Evolutionary conservation across 768 basidiomycete species (phyloP).

Genomic region (Lactarius psammicola): DNA sequence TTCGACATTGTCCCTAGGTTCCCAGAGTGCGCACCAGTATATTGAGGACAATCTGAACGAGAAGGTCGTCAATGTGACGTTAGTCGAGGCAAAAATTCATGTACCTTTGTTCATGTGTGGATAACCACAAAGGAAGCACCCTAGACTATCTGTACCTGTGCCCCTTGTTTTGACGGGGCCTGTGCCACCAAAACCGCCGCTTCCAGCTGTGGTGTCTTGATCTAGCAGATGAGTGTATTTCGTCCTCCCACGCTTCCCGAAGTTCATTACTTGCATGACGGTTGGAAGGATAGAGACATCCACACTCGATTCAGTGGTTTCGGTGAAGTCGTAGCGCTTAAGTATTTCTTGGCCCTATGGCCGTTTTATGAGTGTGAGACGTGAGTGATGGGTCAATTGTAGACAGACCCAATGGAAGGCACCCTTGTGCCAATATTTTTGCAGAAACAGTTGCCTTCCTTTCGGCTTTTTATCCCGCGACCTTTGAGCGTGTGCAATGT

Average conservation of each 20-base stretch:
- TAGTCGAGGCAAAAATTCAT: neutral
- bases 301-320: constrained; percentile 82
- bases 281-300: constrained; percentile 88
- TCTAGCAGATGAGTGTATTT: constrained; percentile 97
- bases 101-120: constrained; percentile 89
- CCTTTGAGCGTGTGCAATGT: constrained; percentile 81
- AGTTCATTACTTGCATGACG: constrained; percentile 97
- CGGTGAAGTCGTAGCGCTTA: constrained; percentile 78
- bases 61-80: neutral
- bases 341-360: constrained; percentile 85
- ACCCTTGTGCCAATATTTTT: constrained; percentile 99
- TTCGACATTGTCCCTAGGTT: constrained; percentile 38
- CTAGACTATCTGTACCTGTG: constrained; percentile 52
- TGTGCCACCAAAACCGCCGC: constrained; percentile 64
- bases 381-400: neutral
- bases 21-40: constrained; percentile 32
- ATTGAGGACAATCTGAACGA: constrained; percentile 39
- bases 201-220: constrained; percentile 78
- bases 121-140: constrained; percentile 93
- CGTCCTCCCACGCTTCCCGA: constrained; percentile 86
- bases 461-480: constrained; percentile 85
- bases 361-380: constrained; percentile 12
- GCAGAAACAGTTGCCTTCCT: constrained; percentile 87
- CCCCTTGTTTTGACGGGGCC: constrained; percentile 57
- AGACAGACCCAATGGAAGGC: constrained; percentile 88